Conservation (phyloP, 2,329 filamentous ascomycete species). For the Huntiella decipiens region DNA sequence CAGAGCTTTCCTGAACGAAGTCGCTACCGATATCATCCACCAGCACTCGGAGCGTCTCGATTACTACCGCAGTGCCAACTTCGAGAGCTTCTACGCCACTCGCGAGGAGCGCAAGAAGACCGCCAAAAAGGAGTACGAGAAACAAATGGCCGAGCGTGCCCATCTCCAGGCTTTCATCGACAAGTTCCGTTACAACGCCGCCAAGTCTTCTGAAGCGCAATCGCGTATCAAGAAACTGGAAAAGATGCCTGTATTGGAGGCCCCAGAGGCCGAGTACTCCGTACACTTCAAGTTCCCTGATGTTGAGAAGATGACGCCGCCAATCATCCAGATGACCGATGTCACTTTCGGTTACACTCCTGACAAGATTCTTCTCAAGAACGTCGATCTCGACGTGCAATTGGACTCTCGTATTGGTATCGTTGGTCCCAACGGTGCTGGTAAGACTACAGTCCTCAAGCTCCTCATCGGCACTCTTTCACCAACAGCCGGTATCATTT, state of each 20-base stretch:
- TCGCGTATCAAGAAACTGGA: conserved; percentile 98
- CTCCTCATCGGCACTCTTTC: conserved; percentile 77
- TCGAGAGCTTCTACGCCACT: conserved; percentile 91
- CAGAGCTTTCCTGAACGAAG: conserved; percentile 94
- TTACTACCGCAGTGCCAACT: conserved; percentile 97
- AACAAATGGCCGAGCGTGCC: conserved; percentile 83
- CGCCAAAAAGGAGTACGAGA: conserved; percentile 93
- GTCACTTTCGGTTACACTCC: conserved; percentile 76
- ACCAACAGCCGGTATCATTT: conserved; percentile 63
- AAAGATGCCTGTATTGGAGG: conserved; percentile 78
- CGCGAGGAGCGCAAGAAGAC: conserved; percentile 95
- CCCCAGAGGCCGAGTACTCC: conserved; percentile 84
- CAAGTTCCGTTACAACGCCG: conserved; percentile 98
- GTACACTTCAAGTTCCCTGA: conserved; percentile 96
- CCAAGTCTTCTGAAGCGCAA: conserved; percentile 94
- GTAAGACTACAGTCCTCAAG: conserved; percentile 96
- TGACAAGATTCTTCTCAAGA: conserved; percentile 60
- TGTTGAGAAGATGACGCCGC: conserved; percentile 90
- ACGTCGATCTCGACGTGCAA: conserved; percentile 91
- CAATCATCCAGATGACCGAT: conserved; percentile 91
- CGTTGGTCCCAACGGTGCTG: conserved; percentile 95
- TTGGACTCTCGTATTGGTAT: conserved; percentile 97
- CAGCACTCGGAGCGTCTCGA: conserved; percentile 93
- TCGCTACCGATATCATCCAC: conserved; percentile 97
- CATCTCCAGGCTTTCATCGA: conserved; percentile 97